These are phyloP conservation scores for Pseudoturritis turrita DNA, from an alignment of 345 rosid species.

Conservation along the genomic window DNA sequence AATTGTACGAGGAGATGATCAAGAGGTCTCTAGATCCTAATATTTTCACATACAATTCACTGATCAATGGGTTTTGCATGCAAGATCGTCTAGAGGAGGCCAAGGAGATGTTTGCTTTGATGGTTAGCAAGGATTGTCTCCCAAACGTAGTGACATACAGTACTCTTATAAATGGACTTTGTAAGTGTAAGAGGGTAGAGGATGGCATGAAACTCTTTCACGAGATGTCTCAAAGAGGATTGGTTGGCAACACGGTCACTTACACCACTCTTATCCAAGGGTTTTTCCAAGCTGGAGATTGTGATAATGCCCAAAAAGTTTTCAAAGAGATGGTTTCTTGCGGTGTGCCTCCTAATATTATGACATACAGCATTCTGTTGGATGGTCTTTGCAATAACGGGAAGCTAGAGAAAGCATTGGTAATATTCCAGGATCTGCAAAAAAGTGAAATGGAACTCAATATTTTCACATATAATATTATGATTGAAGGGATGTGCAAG, in stretches of 20 bases:
- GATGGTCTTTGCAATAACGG: constrained; percentile 18
- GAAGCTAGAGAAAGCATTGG: constrained; percentile 20
- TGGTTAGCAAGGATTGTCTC: background rate
- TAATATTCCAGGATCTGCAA: constrained; percentile 14
- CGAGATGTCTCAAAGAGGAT: constrained; percentile 18
- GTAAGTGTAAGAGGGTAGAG: constrained; percentile 14
- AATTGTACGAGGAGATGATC: background rate
- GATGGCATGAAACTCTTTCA: constrained; percentile 18
- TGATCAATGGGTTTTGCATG: background rate
- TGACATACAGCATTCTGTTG: constrained; percentile 25
- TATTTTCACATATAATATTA: background rate
- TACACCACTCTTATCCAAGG: background rate
- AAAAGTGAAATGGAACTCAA: background rate
- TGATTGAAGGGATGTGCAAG: background rate
- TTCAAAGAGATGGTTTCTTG: constrained; percentile 15
- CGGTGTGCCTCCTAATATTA: background rate
- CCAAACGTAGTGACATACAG: constrained; percentile 14
- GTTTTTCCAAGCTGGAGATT: constrained; percentile 9
- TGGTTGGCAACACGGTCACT: background rate
- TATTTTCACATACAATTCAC: background rate
- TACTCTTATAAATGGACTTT: constrained; percentile 24
- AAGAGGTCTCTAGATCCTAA: background rate
- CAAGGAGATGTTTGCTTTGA: background rate
- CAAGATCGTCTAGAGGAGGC: constrained; percentile 3
- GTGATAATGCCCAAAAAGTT: constrained; percentile 5